Percentiles rank a stretch among this genome's conserved stretches.
These are phyloP conservation scores for Canna indica DNA, from an alignment of 176 grass and related monocot species.

Conservation along the genomic window DNA sequence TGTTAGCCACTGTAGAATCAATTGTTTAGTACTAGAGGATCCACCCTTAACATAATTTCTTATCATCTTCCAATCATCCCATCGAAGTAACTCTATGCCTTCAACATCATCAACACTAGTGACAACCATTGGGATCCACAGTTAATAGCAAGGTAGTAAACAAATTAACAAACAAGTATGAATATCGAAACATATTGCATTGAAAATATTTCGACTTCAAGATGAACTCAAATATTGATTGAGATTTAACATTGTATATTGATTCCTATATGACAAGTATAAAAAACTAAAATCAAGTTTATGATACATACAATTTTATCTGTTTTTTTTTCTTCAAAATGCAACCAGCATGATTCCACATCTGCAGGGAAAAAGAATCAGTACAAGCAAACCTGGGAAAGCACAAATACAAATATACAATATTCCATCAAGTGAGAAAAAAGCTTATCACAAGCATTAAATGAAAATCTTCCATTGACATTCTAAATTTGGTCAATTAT, in stretches of 20 bases:
- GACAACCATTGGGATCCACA: slow-evolving; percentile 1
- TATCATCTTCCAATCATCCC: slow-evolving; percentile 91
- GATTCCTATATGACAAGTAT: not conserved
- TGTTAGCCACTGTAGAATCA: slow-evolving; percentile 12
- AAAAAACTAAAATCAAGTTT: not conserved
- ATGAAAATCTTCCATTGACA: not conserved
- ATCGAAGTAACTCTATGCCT: slow-evolving; percentile 76
- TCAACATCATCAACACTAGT: slow-evolving; percentile 79
- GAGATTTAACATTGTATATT: not conserved
- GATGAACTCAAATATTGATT: not conserved
- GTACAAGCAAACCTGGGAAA: not conserved
- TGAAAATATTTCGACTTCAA: not conserved
- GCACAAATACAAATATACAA: not conserved
- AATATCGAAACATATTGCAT: not conserved
- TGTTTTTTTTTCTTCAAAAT: slow-evolving; percentile 82
- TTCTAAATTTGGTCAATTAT: not conserved
- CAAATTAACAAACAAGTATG: not conserved
- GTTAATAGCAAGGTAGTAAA: not conserved
- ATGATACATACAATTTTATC: slow-evolving; percentile 64
- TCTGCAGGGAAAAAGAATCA: slow-evolving; percentile 35
- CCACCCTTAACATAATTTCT: slow-evolving; percentile 50
- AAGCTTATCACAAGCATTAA: not conserved
- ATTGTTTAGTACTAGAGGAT: slow-evolving; percentile 21
- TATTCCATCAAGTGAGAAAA: not conserved
- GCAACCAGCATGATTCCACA: slow-evolving; percentile 93